These are phyloP conservation scores for Trichoderma brevicompactum DNA, from an alignment of 2,329 filamentous ascomycete genomes.

Conservation along the genomic window DNA sequence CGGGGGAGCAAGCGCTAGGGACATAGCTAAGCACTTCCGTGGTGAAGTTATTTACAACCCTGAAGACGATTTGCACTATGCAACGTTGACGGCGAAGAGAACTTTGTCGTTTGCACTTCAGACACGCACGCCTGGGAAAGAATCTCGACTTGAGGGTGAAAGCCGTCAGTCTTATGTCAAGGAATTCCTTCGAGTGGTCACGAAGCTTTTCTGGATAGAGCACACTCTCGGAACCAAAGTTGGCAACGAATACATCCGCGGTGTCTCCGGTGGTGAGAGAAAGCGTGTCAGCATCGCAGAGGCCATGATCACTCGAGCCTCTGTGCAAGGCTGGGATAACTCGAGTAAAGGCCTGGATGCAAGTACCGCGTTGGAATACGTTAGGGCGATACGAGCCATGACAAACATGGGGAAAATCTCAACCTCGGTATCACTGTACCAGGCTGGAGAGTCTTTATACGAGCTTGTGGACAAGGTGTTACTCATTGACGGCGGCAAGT, in stretches of 20 bases:
- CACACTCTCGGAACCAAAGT: slow-evolving; percentile 72
- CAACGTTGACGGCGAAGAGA: slow-evolving; percentile 68
- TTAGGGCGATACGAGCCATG: slow-evolving; percentile 64
- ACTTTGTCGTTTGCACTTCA: slow-evolving; percentile 70
- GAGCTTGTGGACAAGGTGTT: slow-evolving; percentile 75
- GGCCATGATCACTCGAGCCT: slow-evolving; percentile 61
- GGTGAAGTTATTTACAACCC: slow-evolving; percentile 70
- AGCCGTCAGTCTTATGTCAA: slow-evolving; percentile 58
- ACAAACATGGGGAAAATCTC: slow-evolving; percentile 74
- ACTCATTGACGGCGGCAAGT: slow-evolving; percentile 72
- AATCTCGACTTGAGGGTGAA: slow-evolving; percentile 62
- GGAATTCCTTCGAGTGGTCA: slow-evolving; percentile 63
- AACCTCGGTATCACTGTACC: slow-evolving; percentile 72
- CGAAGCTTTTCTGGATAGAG: slow-evolving; percentile 72
- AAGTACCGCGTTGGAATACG: slow-evolving; percentile 74
- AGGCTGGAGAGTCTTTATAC: slow-evolving; percentile 68
- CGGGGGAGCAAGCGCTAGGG: slow-evolving; percentile 52
- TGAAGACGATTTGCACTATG: slow-evolving; percentile 71
- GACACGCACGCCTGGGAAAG: slow-evolving; percentile 60
- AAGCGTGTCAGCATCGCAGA: slow-evolving; percentile 80
- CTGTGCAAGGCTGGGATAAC: slow-evolving; percentile 75
- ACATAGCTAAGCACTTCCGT: slow-evolving; percentile 58
- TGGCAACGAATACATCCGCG: slow-evolving; percentile 69
- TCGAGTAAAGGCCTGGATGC: slow-evolving; percentile 73
- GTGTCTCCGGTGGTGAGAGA: slow-evolving; percentile 65